Conservation (phyloP, 768 basidiomycete species). For the Daedaleopsis sinensis region DNA sequence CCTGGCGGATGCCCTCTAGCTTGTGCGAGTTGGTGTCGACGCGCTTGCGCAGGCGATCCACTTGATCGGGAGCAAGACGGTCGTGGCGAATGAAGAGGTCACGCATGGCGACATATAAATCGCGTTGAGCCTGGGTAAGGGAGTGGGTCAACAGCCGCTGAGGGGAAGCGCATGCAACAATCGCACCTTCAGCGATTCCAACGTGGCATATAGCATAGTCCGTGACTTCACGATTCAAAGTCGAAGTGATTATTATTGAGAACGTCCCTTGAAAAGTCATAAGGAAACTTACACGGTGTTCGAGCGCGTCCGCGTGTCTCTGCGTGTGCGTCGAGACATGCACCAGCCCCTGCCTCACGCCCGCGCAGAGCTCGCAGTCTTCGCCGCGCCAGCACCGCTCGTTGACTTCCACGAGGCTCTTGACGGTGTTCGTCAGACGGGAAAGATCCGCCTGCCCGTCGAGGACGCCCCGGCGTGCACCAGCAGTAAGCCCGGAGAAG, state of each 20-base stretch:
- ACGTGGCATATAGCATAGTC: constrained; percentile 61
- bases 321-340: constrained; percentile 70
- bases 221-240: constrained; percentile 50
- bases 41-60: constrained; percentile 85
- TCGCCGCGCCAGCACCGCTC: constrained; percentile 85
- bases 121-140: constrained; percentile 64
- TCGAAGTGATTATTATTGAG: not conserved
- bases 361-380: constrained; percentile 77
- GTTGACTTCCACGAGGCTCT: constrained; percentile 76
- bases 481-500: constrained; percentile 24
- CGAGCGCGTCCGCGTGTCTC: constrained; percentile 72
- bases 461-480: constrained; percentile 7
- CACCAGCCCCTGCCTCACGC: constrained; percentile 72
- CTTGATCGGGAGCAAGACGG: constrained; percentile 85
- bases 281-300: constrained; percentile 59
- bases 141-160: not conserved
- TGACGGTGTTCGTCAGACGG: constrained; percentile 80
- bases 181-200: constrained; percentile 77
- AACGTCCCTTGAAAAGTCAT: not conserved
- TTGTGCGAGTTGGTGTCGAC: constrained; percentile 77
- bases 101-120: constrained; percentile 84
- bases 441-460: constrained; percentile 75
- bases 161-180: too few species aligned
- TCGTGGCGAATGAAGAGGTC: constrained; percentile 89
- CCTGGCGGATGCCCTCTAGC: constrained; percentile 70